Evolutionary conservation across 257 asterid species (phyloP).

Genomic region (Solanum megistacrolobum): DNA sequence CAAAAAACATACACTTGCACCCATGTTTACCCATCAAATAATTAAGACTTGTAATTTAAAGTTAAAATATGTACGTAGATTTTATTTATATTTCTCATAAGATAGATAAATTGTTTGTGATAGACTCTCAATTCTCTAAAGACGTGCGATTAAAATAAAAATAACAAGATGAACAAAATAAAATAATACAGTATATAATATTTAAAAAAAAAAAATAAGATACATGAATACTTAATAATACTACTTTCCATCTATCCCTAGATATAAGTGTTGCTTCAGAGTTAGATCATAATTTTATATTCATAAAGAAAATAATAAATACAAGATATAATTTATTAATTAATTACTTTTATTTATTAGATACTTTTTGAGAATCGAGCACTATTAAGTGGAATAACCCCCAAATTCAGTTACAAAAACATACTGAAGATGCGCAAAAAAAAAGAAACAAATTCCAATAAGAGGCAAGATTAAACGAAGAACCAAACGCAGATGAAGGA

Average conservation of each 20-base stretch:
- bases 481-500: too few species aligned
- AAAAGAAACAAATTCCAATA: too few species aligned
- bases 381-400: not conserved
- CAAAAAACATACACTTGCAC: not conserved
- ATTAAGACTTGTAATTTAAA: not conserved
- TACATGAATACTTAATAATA: not conserved
- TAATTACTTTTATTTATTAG: not conserved
- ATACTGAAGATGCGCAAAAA: too few species aligned
- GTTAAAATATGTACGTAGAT: not conserved
- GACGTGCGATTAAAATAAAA: rapidly evolving
- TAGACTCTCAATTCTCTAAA: rapidly evolving
- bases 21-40: not conserved
- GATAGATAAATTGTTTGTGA: too few species aligned
- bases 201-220: not conserved
- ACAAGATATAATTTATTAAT: too few species aligned
- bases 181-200: not conserved
- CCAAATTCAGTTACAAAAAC: too few species aligned
- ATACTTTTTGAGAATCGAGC: not conserved
- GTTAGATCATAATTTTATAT: not conserved
- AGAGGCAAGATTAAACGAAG: too few species aligned
- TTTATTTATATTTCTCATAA: too few species aligned
- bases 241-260: not conserved
- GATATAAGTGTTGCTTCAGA: too few species aligned
- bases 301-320: not conserved
- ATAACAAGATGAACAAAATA: not conserved